Base-by-base conservation (phyloP, 2,329 filamentous ascomycete species). In the Curvularia eragrostidis region DNA sequence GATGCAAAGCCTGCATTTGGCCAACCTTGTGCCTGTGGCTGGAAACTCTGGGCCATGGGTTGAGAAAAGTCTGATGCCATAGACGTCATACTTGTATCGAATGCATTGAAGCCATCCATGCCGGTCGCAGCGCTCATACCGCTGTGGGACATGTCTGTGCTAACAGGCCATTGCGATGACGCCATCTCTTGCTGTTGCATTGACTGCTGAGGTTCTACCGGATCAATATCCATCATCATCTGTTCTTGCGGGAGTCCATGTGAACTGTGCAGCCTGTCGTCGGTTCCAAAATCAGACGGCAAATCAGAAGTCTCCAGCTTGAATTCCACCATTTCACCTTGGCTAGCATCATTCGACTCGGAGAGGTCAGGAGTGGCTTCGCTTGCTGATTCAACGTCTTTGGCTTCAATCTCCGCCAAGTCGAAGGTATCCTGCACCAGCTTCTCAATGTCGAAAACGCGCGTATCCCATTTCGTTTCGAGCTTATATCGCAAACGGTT, bases 401-500 rank as follows among this genome's bases (percentile, higher is more conserved):
- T 67, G 1, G 67, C 64, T 38, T 75, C 74, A 30, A 74, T 72
- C 42, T 74, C 72, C 10, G 73, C 85, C 54, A 85, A 75, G 28
- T 85, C 83, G 66, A 86, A 87, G 3, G 86, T 87, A 51, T 85
- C 78, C 52, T 81, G 79, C 12, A 86, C 84, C 43, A 89, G 81
- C 63, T 80, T 82, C 59, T 84, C 80, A 0, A 85, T 84, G 61
- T 87, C 84, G 52, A 76, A 77, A 5, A 69, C 68, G 48, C 84
- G 80, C 48, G 81, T 83, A 32, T 83, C 80, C 36, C 84, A 86
- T 67, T 88, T 89, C 67, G 87, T 87, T 67, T 89, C 87, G 24
- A 89, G 80, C 7, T 87, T 81, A 66, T 89, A 87, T 68, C 88
- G 85, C 9, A 89, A 76, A 61, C 87, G 85, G 12, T 87, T 86